Base-by-base conservation (phyloP, 139 green algal species). In the Zygnema cylindricum region DNA sequence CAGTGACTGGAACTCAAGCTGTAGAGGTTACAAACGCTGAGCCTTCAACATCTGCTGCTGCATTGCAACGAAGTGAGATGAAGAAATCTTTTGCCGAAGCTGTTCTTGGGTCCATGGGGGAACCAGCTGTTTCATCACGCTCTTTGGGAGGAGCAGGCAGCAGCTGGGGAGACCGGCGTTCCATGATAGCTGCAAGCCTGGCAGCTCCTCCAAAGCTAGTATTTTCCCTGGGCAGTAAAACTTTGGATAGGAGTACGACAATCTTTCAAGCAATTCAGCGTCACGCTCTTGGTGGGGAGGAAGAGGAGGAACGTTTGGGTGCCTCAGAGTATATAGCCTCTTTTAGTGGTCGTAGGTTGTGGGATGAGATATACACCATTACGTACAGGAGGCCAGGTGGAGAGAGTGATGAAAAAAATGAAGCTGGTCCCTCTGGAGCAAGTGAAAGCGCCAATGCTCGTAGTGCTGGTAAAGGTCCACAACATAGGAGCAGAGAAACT, bases 281-380 rank as follows among this genome's bases (percentile, higher is more conserved):
- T 42, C 81, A 85, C 23, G 91, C 38, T 21, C 81, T 23, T 0
- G 89, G 89, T 0, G 82, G 57, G 0, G 87, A 71, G 0, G 88
- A 92, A 21, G 77, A 76, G 16, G 77, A 83, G 36, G 73, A 55
- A n/a, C 49, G 54, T 43, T 39, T n/a, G 39, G 73, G 22, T 81
- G 69, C 1, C 76, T 76, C 36, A 38, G 91, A 92, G 38, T 54
- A 54, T 41, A 16, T 63, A 25, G 49, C 49, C 49, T 63, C 49
- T 25, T 63, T 63, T 63, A 63, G 49, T 63, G 69, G 78, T 23
- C 91, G 90, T 32, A 57, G 85, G 23, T 81, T 98, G 43, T 98
- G 96, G 96, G 95, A 96, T 7, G 91, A 96, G 36, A 91, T 97
- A 22, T 94, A 98, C 92, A 98, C 95, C n/a, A 87, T 98, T 81